Evolutionary conservation across 2,329 filamentous ascomycete genomes (phyloP), one percentile per base, ranked within the genome.

Genomic region (Chalara sp.): DNA sequence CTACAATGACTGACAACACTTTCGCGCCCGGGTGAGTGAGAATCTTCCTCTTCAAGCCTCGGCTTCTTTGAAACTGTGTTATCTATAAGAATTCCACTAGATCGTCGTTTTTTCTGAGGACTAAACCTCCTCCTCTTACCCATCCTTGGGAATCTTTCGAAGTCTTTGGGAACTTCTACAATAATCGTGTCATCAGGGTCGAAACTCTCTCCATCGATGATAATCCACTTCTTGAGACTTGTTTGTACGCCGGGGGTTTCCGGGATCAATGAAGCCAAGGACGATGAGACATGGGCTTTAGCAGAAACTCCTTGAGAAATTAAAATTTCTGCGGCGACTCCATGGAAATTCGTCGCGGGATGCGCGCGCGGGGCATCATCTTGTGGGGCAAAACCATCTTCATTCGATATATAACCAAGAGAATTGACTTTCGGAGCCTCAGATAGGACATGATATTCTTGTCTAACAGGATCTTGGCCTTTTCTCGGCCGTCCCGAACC

Each of bases 241-340:
- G 40, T 51, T 21, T 32, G 29, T 40, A 44, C 50, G 6, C 47
- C 58, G 33, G 61, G 61, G 8, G 61, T 65, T 45, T 64, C 61
- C 10, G 61, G 62, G 31, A 63, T 58, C 10, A 59, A 31, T 1
- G 58, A 62, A 30, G 49, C 53, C n/a, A 54, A 30, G 5, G 53
- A 56, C n/a, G 58, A 59, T 11, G 40, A 21, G 2, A 21, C 40
- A 21, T 43, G 8, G 6, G 10, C 13, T 2, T 12, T 11, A 10
- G 32, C 31, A 35, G 30, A 35, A 31, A 6, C 35, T 46, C 10
- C 8, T 12, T 37, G 5, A 21, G 21, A 21, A 21, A 21, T 21
- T 21, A 21, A 21, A 21, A 2, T 21, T 21, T 21, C 21, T 21
- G 21, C 21, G 21, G 21, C 21, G 21, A 21, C 21, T 21, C 21